Conservation (phyloP, 2,329 filamentous ascomycete genomes). For the Aspergillus aculeatinus region DNA sequence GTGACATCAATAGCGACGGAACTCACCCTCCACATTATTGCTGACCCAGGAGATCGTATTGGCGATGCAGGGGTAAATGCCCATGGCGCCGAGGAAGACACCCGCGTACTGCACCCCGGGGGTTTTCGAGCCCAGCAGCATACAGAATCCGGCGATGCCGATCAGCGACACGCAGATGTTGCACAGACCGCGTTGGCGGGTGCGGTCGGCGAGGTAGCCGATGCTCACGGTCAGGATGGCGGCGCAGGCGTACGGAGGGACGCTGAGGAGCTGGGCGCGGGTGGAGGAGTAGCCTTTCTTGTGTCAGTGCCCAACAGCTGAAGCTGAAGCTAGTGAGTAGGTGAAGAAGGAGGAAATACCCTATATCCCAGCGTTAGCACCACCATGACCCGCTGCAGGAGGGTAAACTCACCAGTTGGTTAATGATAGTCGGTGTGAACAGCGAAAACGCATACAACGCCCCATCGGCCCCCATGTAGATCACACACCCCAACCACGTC, state of each 20-base stretch:
- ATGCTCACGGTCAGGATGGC: slow-evolving; percentile 67
- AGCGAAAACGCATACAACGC: slow-evolving; percentile 53
- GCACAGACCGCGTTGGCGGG: slow-evolving; percentile 70
- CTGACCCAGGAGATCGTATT: slow-evolving; percentile 86
- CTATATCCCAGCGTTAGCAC: too few species aligned
- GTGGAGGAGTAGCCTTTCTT: slow-evolving; percentile 56
- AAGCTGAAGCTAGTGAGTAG: too few species aligned
- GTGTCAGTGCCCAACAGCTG: too few species aligned
- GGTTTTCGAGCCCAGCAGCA: slow-evolving; percentile 66
- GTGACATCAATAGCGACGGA: neutral
- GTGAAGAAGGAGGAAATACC: too few species aligned
- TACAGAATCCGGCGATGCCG: slow-evolving; percentile 73
- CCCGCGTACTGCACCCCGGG: slow-evolving; percentile 76
- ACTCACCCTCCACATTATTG: slow-evolving; percentile 72
- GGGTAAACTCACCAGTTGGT: slow-evolving; percentile 44
- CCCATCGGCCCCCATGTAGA: slow-evolving; percentile 75
- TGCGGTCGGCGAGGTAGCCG: slow-evolving; percentile 75
- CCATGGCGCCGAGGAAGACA: slow-evolving; percentile 78
- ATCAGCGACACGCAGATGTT: slow-evolving; percentile 71
- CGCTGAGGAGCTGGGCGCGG: slow-evolving; percentile 68
- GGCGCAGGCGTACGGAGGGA: slow-evolving; percentile 73
- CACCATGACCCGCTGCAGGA: neutral
- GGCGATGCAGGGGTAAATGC: slow-evolving; percentile 83
- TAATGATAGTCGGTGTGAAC: slow-evolving; percentile 75
- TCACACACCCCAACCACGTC: slow-evolving; percentile 70